Conservation (phyloP, 164 flowering plant species). For the Protea cynaroides region DNA sequence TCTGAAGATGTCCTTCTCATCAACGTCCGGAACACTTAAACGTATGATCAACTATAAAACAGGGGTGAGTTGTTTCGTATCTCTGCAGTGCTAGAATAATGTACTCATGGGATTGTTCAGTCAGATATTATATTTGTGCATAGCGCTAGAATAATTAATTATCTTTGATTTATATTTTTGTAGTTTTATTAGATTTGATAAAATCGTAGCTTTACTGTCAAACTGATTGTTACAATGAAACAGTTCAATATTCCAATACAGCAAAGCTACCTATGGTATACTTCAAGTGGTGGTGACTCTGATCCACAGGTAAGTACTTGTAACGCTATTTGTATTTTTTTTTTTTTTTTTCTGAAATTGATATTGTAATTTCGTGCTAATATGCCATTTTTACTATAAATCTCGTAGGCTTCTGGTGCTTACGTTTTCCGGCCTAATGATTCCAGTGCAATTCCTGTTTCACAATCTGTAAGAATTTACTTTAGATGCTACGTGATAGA, state of each 20-base stretch:
- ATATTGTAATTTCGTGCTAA: slow-evolving; percentile 5
- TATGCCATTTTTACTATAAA: slow-evolving; percentile 5
- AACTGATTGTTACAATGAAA: slow-evolving; percentile 6
- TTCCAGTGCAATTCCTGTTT: slow-evolving; percentile 36
- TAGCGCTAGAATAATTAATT: no score
- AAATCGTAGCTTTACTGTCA: not conserved
- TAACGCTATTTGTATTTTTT: not conserved
- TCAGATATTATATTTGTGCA: no score
- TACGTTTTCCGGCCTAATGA: slow-evolving; percentile 76
- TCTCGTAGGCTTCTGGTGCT: slow-evolving; percentile 70
- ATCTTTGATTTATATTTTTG: not conserved
- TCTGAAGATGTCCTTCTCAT: slow-evolving; percentile 69
- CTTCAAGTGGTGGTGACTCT: slow-evolving; percentile 45
- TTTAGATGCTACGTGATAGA: not conserved
- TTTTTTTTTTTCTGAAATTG: not conserved
- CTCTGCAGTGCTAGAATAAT: no score
- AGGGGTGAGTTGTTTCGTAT: slow-evolving; percentile 41
- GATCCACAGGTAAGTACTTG: slow-evolving; percentile 42
- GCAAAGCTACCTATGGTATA: slow-evolving; percentile 79
- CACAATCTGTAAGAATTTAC: slow-evolving; percentile 52
- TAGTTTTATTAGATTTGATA: not conserved
- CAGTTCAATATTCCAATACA: slow-evolving; percentile 77
- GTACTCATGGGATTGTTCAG: no score
- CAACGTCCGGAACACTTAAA: slow-evolving; percentile 52
- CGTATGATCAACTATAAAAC: slow-evolving; percentile 56